Conservation (phyloP, 306 rosid genomes). For the Quercus bicolor region DNA sequence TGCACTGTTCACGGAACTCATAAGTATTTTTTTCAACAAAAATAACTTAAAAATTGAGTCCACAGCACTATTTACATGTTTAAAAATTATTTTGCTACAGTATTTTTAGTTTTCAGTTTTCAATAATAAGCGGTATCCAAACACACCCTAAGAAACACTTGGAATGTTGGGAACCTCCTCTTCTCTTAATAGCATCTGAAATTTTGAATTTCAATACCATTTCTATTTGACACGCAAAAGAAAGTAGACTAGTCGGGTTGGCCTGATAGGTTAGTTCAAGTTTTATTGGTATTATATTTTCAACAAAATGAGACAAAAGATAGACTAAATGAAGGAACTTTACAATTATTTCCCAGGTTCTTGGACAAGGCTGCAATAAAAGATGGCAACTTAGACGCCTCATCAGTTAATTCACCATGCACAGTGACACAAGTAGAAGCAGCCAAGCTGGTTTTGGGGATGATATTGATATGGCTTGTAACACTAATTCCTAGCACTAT, state of each 20-base stretch:
- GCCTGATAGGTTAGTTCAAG: too few species aligned
- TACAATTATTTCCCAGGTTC: constrained; percentile 36
- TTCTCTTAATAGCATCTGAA: neutral
- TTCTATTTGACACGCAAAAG: neutral
- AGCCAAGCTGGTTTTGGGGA: constrained; percentile 51
- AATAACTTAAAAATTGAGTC: accelerated
- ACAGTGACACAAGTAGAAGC: constrained; percentile 75
- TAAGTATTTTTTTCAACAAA: too few species aligned
- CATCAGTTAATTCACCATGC: constrained; percentile 31
- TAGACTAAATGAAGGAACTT: neutral
- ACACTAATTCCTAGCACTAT: constrained; percentile 66
- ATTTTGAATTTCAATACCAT: neutral
- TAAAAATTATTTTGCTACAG: too few species aligned
- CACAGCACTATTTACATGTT: accelerated
- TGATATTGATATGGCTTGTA: constrained; percentile 65
- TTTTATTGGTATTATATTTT: neutral
- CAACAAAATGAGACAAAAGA: neutral
- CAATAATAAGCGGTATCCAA: accelerated
- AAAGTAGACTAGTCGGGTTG: neutral
- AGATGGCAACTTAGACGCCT: constrained; percentile 16
- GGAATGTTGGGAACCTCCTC: neutral
- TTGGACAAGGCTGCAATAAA: constrained; percentile 72
- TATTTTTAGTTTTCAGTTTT: too few species aligned
- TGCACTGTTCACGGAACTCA: accelerated
- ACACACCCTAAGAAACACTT: neutral